Base-by-base conservation (phyloP, 768 basidiomycete species). In the Rhizopogon roseolus region DNA sequence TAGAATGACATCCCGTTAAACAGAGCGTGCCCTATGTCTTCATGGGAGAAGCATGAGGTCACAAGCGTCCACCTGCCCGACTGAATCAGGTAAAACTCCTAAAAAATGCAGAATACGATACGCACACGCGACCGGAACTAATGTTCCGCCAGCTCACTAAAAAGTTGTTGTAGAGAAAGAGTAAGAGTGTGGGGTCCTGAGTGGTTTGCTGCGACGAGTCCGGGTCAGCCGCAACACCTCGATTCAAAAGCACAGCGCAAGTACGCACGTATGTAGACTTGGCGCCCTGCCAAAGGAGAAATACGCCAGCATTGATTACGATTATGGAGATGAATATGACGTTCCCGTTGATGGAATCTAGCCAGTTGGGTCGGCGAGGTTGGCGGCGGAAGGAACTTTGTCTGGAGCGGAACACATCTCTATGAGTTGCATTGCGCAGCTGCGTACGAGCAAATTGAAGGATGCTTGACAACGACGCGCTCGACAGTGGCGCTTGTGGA, bases 1-100 rank as follows among this genome's bases (percentile, higher is more conserved):
- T 76, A 90, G 68, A 82, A 89, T 0, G 86, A 83, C 62, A 90
- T 78, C n/a, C 81, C 82, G 62, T 92, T 92, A 66, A 90, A 76
- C n/a, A 89, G 57, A 4, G 88, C 78, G 62, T 92, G 90, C 0
- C 64, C 57, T n/a, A 75, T 38, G 28, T 77, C 74, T 58, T 76
- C 66, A 61, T 92, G 89, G 4, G 88, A 89, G 73, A 93, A 93
- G 55, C 75, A 76, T 16, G 80, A 73, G 0, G 90, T 88, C 9
- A 90, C 58, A 25, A 84, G 71, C 0, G 88, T 90, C 88, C 88
- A 92, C 64, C 90, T 93, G 51, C 13, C 44, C 4, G 19, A 45
- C 22, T 22, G 27, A 41, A 45, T 37, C 52, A 55, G 62, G 55
- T 52, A 41, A 25, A 22, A 29, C 17, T 41, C 22, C 41, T 39